A percentile compares a stretch with the other conserved stretches of the same genome.
These are phyloP conservation scores for Lactarius hengduanensis DNA, from an alignment of 768 basidiomycete genomes.

Conservation along the genomic window DNA sequence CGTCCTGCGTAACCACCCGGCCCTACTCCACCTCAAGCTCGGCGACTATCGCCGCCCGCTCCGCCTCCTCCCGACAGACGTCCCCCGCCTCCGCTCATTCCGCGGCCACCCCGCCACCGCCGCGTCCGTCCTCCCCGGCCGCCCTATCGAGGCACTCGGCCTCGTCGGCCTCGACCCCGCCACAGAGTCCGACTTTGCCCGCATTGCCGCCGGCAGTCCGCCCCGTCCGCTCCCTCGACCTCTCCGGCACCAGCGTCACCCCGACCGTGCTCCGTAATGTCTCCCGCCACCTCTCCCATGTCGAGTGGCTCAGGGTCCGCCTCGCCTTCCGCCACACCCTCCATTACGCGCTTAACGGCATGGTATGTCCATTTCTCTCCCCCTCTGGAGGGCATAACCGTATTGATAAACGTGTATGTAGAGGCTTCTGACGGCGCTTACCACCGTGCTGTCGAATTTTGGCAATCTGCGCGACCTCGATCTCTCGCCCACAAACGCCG, in stretches of 20 bases:
- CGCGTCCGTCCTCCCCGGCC: slow-evolving; percentile 56
- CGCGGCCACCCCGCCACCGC: slow-evolving; percentile 61
- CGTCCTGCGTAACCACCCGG: slow-evolving; percentile 31
- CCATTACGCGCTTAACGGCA: slow-evolving; percentile 61
- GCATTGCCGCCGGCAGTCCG: slow-evolving; percentile 48
- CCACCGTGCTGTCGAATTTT: slow-evolving; percentile 55
- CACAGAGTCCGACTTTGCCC: slow-evolving; percentile 49
- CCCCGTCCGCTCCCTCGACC: slow-evolving; percentile 54
- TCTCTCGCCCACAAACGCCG: slow-evolving; percentile 53
- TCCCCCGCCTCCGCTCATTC: slow-evolving; percentile 53
- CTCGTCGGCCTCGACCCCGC: slow-evolving; percentile 59
- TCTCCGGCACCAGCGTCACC: slow-evolving; percentile 58
- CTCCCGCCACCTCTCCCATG: slow-evolving; percentile 47
- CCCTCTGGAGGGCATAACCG: background rate
- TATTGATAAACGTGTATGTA: background rate
- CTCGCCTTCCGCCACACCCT: slow-evolving; percentile 65
- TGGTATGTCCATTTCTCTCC: slow-evolving; percentile 46
- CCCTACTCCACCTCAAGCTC: slow-evolving; percentile 46
- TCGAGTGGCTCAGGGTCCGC: slow-evolving; percentile 53
- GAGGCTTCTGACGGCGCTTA: slow-evolving; percentile 58
- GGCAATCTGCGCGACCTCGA: slow-evolving; percentile 51
- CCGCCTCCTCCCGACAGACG: slow-evolving; percentile 41
- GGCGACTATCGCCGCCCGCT: slow-evolving; percentile 45
- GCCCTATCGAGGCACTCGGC: slow-evolving; percentile 55
- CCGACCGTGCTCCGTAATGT: slow-evolving; percentile 56